phyloP scores from a whole-genome alignment of 352 stramenopile species.

The Phytophthora pinifolia region DNA sequence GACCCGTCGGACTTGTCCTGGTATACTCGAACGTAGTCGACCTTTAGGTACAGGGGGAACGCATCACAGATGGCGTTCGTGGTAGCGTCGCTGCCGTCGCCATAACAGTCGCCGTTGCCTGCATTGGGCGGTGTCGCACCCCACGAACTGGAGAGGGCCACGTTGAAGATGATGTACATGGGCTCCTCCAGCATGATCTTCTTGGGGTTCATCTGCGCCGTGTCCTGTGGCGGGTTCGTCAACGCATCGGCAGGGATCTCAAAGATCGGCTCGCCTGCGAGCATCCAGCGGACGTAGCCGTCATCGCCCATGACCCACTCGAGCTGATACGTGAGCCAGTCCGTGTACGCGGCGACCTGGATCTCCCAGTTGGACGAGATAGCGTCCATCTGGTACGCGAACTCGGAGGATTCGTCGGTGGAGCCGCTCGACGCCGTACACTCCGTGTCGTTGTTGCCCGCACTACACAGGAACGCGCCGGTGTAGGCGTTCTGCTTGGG shows the following conservation, averaged over 20 bases:
- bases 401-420: slow-evolving; percentile 27
- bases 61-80: slow-evolving; percentile 53
- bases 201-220: slow-evolving; percentile 57
- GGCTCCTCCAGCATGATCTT: slow-evolving; percentile 93
- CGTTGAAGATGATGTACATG: slow-evolving; percentile 95
- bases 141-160: slow-evolving; percentile 90
- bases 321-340: slow-evolving; percentile 71
- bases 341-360: slow-evolving; percentile 75
- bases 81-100: slow-evolving; percentile 30
- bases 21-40: slow-evolving; percentile 78
- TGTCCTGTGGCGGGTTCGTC: slow-evolving; percentile 48
- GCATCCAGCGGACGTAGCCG: slow-evolving; percentile 73
- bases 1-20: slow-evolving; percentile 43
- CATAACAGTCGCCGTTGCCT: slow-evolving; percentile 40
- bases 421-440: slow-evolving; percentile 31
- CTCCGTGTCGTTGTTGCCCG: slow-evolving; percentile 39
- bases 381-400: slow-evolving; percentile 91
- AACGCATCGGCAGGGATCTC: slow-evolving; percentile 78
- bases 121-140: slow-evolving; percentile 58
- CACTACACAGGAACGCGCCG: slow-evolving; percentile 56
- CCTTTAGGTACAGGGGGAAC: slow-evolving; percentile 72
- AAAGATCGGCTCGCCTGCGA: slow-evolving; percentile 86
- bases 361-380: slow-evolving; percentile 92
- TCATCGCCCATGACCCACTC: slow-evolving; percentile 63
- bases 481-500: slow-evolving; percentile 61